Conservation (phyloP, 192 early-diverging fungal genomes). For the Coemansia sp. region DNA sequence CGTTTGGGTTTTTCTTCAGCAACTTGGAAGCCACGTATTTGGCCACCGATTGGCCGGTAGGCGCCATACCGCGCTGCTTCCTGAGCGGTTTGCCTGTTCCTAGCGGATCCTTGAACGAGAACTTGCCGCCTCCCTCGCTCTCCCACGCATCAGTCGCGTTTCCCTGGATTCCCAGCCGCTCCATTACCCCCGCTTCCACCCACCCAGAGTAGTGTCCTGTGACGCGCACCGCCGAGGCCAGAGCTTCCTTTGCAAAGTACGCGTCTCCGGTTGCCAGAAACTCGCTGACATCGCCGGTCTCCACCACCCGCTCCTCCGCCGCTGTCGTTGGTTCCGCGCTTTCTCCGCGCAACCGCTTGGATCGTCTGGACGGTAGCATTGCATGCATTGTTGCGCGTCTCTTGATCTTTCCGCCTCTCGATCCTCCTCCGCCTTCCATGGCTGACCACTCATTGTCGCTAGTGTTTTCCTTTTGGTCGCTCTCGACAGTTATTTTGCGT, state of each 20-base stretch:
- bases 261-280: slow-evolving; percentile 58
- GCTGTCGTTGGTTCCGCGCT: slow-evolving; percentile 33
- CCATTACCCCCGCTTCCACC: slow-evolving; percentile 61
- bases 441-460: slow-evolving; percentile 18
- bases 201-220: slow-evolving; percentile 69
- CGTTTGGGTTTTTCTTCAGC: slow-evolving; percentile 76
- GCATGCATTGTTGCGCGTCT: neutral
- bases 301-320: slow-evolving; percentile 34
- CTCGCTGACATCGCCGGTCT: slow-evolving; percentile 34
- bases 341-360: slow-evolving; percentile 49
- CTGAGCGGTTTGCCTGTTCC: slow-evolving; percentile 54
- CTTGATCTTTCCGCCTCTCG: neutral
- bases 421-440: neutral
- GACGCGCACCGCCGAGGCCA: slow-evolving; percentile 59
- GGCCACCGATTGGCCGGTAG: slow-evolving; percentile 48
- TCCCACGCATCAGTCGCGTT: slow-evolving; percentile 72
- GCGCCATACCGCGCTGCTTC: slow-evolving; percentile 22
- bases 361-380: slow-evolving; percentile 28
- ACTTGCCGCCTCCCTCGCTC: slow-evolving; percentile 73
- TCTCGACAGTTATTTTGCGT: slow-evolving; percentile 16
- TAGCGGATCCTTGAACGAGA: slow-evolving; percentile 68
- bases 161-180: slow-evolving; percentile 62
- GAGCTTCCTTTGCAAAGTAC: slow-evolving; percentile 57
- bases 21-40: slow-evolving; percentile 62
- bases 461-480: slow-evolving; percentile 1